phyloP scores from a whole-genome alignment of 2,329 filamentous ascomycete genomes.

The Penicillium digitatum region DNA sequence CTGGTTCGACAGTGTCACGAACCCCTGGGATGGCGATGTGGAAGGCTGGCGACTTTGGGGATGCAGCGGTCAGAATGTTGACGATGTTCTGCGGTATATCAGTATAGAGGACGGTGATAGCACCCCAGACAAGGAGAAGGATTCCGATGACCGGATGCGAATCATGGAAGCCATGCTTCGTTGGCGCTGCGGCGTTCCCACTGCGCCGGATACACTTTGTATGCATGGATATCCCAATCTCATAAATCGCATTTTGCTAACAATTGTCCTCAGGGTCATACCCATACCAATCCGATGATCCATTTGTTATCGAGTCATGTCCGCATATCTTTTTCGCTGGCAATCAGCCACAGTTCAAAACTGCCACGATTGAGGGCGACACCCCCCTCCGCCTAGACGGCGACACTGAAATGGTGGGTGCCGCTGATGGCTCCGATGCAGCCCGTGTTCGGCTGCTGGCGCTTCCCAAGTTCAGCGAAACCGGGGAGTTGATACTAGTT shows the following conservation, averaged over 20 bases:
- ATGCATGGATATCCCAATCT: slow-evolving; percentile 41
- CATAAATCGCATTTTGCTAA: slow-evolving; percentile 7
- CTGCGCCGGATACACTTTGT: slow-evolving; percentile 93
- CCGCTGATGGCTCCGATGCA: slow-evolving; percentile 50
- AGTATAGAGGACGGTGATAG: slow-evolving; percentile 43
- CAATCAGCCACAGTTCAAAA: slow-evolving; percentile 75
- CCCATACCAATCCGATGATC: slow-evolving; percentile 90
- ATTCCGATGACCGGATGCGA: slow-evolving; percentile 67
- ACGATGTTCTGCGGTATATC: slow-evolving; percentile 91
- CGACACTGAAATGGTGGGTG: slow-evolving; percentile 34
- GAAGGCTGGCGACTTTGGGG: slow-evolving; percentile 86
- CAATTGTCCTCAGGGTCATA: slow-evolving; percentile 67
- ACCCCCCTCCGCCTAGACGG: slow-evolving; percentile 31
- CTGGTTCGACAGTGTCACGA: slow-evolving; percentile 87
- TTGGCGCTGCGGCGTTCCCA: slow-evolving; percentile 88
- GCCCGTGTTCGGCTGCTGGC: slow-evolving; percentile 74
- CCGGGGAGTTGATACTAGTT: slow-evolving; percentile 74
- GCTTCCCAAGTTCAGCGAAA: slow-evolving; percentile 75
- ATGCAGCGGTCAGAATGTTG: slow-evolving; percentile 85
- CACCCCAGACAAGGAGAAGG: slow-evolving; percentile 21
- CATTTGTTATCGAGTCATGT: slow-evolving; percentile 77
- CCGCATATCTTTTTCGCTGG: slow-evolving; percentile 91
- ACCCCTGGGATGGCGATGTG: slow-evolving; percentile 86
- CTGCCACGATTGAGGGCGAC: slow-evolving; percentile 59
- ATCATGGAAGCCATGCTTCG: slow-evolving; percentile 94